Evolutionary conservation across 2,329 filamentous ascomycete species (phyloP), one percentile per base, ranked within the genome.

Genomic region (Pseudogymnoascus verrucosus): DNA sequence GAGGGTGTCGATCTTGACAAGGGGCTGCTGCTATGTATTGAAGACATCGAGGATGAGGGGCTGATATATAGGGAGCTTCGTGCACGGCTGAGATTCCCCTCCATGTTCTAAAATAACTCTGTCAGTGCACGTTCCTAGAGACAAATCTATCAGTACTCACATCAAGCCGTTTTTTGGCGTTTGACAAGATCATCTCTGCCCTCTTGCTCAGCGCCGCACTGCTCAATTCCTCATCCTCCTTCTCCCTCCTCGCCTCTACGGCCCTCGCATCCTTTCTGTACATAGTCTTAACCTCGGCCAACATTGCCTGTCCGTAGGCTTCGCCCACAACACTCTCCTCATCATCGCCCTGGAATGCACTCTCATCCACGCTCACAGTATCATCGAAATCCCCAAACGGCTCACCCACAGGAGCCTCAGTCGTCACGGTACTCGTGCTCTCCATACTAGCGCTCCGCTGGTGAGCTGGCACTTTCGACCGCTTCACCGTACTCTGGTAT

Each of bases 121-220:
- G 62, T 40, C 39, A 42, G 37, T 64, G 42, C 40, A 31, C 40
- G 11, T 28, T 54, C 44, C 23, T 1, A 11, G 23, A 42, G 23
- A 42, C 21, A 36, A 28, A 28, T 34, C 26, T 42, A 8, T 61
- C 36, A 60, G 16, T 39, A 77, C 90, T 74, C 81, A 96, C 91
- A 72, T 90, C 95, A 66, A 98, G 80, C 69, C 92, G 84, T 74
- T 87, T 88, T 78, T 97, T 97, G 34, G 93, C 93, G 76, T 96
- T 96, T 63, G 92, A 91, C 63, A 98, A 81, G 72, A 97, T 97
- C 71, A 93, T 82, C 73, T 97, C 93, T 1, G 93, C 93, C 70
- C 91, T 85, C 68, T 88, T 87, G 74, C 91, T 93, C 67, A 96
- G 77, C 23, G 90, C 86, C 14, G 83, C 86, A 60, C 89, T 90